These are phyloP conservation scores for Sporothrix curviconia DNA, from an alignment of 2,329 filamentous ascomycete species.

Conservation along the genomic window DNA sequence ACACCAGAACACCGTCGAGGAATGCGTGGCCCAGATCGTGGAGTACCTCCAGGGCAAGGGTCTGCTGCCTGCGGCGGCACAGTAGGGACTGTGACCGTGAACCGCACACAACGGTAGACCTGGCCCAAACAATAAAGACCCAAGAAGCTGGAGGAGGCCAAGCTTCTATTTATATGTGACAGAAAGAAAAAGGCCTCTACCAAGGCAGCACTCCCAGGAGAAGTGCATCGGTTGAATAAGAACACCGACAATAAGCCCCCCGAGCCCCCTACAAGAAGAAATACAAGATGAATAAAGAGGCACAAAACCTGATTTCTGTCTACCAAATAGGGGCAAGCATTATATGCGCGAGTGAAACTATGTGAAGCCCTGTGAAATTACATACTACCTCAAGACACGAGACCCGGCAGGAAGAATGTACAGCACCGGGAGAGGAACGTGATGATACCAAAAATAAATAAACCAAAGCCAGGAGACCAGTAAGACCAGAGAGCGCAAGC, in stretches of 20 bases:
- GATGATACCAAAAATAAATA: neutral
- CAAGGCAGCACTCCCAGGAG: too few species aligned
- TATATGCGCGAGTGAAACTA: neutral
- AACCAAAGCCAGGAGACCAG: neutral
- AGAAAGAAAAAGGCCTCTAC: too few species aligned
- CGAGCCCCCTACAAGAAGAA: neutral
- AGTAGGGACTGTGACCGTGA: too few species aligned
- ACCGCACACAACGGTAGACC: too few species aligned
- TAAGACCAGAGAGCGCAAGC: neutral
- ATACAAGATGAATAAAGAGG: neutral
- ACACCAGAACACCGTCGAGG: slow-evolving; percentile 75
- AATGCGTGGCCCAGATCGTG: slow-evolving; percentile 80
- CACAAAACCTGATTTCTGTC: too few species aligned
- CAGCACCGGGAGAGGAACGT: neutral
- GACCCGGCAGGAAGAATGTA: neutral
- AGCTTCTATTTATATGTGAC: too few species aligned
- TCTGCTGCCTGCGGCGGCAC: slow-evolving; percentile 33
- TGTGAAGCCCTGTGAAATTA: neutral
- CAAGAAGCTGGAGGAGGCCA: too few species aligned
- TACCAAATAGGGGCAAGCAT: neutral
- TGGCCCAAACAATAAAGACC: too few species aligned
- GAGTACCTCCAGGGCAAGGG: slow-evolving; percentile 68
- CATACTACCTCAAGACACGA: neutral
- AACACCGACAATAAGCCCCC: neutral
- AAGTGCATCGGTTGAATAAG: too few species aligned